Evolutionary conservation across 129 eudicot genomes (phyloP).

Genomic region (Lactuca saligna): DNA sequence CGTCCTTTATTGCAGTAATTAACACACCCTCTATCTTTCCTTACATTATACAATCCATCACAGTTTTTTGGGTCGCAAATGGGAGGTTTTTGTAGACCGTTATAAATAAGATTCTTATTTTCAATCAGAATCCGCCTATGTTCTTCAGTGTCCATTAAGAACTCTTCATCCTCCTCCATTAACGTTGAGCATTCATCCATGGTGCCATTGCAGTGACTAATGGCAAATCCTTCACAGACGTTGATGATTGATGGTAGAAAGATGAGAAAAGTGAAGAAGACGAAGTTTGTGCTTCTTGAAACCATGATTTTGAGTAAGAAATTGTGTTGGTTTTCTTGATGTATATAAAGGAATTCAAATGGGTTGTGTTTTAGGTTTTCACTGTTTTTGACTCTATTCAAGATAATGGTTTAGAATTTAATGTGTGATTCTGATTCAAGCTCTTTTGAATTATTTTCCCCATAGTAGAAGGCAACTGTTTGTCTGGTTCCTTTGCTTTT

Average conservation of each 20-base stretch:
- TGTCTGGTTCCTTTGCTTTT: not conserved
- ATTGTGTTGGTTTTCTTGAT: not conserved
- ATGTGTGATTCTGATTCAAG: too few species aligned
- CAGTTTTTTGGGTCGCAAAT: not conserved
- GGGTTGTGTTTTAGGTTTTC: not conserved
- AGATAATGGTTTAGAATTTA: not conserved
- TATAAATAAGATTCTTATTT: too few species aligned
- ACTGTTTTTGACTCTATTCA: not conserved
- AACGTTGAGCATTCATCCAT: not conserved
- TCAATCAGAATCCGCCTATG: slow-evolving; percentile 6
- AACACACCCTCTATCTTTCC: too few species aligned
- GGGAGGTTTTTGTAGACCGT: too few species aligned
- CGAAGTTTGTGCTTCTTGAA: not conserved
- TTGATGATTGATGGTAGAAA: slow-evolving; percentile 6
- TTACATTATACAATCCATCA: slow-evolving; percentile 8
- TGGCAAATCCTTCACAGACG: not conserved
- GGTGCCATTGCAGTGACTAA: slow-evolving; percentile 6
- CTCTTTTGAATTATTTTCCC: not conserved
- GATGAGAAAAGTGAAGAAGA: not conserved
- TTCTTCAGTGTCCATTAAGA: slow-evolving; percentile 19
- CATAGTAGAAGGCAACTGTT: not conserved
- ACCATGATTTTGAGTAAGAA: not conserved
- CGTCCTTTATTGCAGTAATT: too few species aligned
- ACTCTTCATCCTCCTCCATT: slow-evolving; percentile 6
- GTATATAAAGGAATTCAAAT: not conserved